phyloP scores from a whole-genome alignment of 495 filamentous ascomycete genomes.

The Entonaema liquescens region DNA sequence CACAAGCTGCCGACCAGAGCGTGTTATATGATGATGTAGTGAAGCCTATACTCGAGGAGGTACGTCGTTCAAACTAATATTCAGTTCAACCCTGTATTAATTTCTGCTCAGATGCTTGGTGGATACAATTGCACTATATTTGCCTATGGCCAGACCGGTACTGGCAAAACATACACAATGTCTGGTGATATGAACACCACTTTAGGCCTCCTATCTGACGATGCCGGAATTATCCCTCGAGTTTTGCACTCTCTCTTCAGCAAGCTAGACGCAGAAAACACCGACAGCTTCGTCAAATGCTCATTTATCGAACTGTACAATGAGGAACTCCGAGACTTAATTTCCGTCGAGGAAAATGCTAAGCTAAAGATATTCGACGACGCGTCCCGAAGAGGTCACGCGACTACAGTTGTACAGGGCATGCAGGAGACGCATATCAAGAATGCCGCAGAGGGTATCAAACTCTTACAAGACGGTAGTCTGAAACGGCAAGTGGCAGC shows the following conservation, averaged over 20 bases:
- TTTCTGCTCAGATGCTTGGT: constrained; percentile 74
- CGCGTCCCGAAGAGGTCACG: constrained; percentile 79
- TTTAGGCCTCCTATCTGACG: constrained; percentile 83
- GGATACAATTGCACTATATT: constrained; percentile 99
- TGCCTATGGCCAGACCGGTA: constrained; percentile 97
- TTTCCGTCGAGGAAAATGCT: constrained; percentile 77
- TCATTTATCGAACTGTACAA: constrained; percentile 99
- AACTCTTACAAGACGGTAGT: constrained; percentile 87
- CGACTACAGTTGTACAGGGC: constrained; percentile 86
- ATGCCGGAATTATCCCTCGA: constrained; percentile 92
- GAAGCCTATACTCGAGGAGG: constrained; percentile 89
- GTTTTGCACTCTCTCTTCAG: constrained; percentile 85
- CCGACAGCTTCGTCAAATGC: constrained; percentile 91
- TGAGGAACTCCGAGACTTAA: constrained; percentile 90
- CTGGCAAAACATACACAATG: constrained; percentile 99
- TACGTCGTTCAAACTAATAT: constrained; percentile 49
- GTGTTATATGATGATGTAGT: constrained; percentile 96
- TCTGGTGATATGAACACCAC: constrained; percentile 94
- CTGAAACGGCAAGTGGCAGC: constrained; percentile 95
- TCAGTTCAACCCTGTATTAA: neutral
- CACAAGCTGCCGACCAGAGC: constrained; percentile 89
- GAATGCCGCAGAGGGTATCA: constrained; percentile 82
- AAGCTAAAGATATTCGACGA: constrained; percentile 98
- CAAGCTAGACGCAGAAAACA: constrained; percentile 79
- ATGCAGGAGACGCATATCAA: constrained; percentile 97